phyloP scores from a whole-genome alignment of 1,284 basidiomycete species.

The Microbotryomycetes sp. region DNA sequence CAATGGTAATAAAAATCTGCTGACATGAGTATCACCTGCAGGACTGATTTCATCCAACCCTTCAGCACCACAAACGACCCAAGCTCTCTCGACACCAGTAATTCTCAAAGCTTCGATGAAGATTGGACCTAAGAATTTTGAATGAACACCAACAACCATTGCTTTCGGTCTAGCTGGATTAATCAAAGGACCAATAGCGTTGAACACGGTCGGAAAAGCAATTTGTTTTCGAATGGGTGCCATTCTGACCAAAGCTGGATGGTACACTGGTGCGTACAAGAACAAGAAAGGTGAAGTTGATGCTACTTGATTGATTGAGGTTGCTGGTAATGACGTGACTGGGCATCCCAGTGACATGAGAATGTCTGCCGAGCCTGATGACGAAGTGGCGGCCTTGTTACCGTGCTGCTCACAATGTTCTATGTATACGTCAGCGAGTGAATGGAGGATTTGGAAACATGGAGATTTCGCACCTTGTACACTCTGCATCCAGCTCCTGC shows the following conservation, averaged over 20 bases:
- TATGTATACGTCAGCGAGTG: too few species aligned
- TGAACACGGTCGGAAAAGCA: conserved; percentile 96
- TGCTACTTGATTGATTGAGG: conserved; percentile 53
- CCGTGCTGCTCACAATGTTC: conserved; percentile 63
- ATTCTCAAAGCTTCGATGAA: conserved; percentile 68
- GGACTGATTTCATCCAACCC: conserved; percentile 91
- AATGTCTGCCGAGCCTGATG: conserved; percentile 90
- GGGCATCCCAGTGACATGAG: conserved; percentile 76
- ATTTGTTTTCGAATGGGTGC: conserved; percentile 78
- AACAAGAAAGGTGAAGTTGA: conserved; percentile 70
- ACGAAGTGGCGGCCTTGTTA: conserved; percentile 84
- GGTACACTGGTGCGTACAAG: conserved; percentile 89
- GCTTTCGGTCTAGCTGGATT: conserved; percentile 80
- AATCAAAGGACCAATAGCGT: conserved; percentile 87
- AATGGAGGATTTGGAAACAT: not conserved
- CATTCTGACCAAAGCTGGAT: conserved; percentile 76
- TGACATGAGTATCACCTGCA: conserved; percentile 75
- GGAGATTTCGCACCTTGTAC: conserved; percentile 63
- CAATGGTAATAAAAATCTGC: conserved; percentile 44
- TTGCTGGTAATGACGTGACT: conserved; percentile 59
- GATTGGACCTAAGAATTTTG: conserved; percentile 70
- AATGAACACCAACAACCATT: conserved; percentile 87
- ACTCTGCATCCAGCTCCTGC: conserved; percentile 89
- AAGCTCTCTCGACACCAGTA: conserved; percentile 63
- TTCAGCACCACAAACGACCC: conserved; percentile 92